phyloP scores from a whole-genome alignment of 116 monocot species.

The Dioscorea cayenensis region DNA sequence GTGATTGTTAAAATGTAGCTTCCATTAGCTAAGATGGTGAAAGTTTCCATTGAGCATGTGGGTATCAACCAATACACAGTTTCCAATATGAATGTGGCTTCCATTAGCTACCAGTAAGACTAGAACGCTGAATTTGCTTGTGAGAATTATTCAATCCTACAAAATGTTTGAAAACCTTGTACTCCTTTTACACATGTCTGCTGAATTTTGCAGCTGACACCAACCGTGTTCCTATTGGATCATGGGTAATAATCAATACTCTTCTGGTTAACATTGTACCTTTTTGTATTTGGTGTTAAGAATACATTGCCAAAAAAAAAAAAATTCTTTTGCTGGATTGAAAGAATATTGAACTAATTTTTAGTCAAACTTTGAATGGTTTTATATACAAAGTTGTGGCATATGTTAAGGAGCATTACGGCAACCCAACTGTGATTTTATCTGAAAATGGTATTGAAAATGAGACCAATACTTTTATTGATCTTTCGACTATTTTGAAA shows the following conservation, averaged over 20 bases:
- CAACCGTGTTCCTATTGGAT: constrained; percentile 76
- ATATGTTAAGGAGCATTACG: constrained; percentile 68
- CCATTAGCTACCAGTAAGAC: constrained; percentile 47
- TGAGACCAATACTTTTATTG: not conserved
- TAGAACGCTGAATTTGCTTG: constrained; percentile 70
- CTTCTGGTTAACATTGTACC: not conserved
- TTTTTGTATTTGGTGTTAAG: not conserved
- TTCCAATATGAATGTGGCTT: constrained; percentile 47
- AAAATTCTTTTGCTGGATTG: not conserved
- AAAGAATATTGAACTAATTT: not conserved
- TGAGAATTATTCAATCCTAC: constrained; percentile 23
- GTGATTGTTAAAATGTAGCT: constrained; percentile 70
- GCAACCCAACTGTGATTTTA: constrained; percentile 63
- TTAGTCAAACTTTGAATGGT: constrained; percentile 84
- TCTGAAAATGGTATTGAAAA: constrained; percentile 72
- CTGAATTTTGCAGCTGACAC: constrained; percentile 46
- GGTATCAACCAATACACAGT: constrained; percentile 89
- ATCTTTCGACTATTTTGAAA: too few relatives aligned
- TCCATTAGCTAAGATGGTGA: constrained; percentile 65
- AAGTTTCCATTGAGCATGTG: constrained; percentile 68
- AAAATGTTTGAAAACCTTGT: not conserved
- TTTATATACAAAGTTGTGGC: constrained; percentile 85
- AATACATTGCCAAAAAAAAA: too few relatives aligned
- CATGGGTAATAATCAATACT: constrained; percentile 30
- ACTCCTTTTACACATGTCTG: not conserved